These are phyloP conservation scores for Nicotiana rustica DNA, from an alignment of 305 asterid species.

Conservation along the genomic window DNA sequence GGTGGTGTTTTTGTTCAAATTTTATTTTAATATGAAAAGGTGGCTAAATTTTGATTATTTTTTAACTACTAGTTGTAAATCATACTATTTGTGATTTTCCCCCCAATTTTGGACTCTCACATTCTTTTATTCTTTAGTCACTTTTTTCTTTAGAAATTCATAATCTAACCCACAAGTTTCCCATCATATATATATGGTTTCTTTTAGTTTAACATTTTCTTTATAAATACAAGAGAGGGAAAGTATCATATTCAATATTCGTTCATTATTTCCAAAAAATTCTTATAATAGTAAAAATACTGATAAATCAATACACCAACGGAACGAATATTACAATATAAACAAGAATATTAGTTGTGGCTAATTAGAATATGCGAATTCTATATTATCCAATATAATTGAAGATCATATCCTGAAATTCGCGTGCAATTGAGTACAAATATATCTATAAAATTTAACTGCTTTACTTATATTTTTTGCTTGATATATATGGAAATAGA, in stretches of 20 bases:
- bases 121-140: background rate
- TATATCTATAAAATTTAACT: background rate
- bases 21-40: too few relatives aligned
- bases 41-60: too few relatives aligned
- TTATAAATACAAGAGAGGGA: background rate
- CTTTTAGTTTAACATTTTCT: background rate
- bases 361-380: background rate
- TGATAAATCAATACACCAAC: background rate
- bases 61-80: too few relatives aligned
- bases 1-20: too few relatives aligned
- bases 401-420: background rate
- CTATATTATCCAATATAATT: background rate
- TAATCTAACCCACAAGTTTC: background rate
- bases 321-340: background rate
- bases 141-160: background rate
- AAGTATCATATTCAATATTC: background rate
- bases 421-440: background rate
- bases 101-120: background rate
- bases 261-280: background rate
- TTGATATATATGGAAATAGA: background rate
- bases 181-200: background rate
- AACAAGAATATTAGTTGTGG: background rate
- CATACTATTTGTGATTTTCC: too few relatives aligned
- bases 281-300: background rate
- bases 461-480: background rate